A percentile compares a stretch with the other conserved stretches of the same genome.
These are phyloP conservation scores for Anisodus tanguticus DNA, from an alignment of 257 asterid genomes.

Conservation along the genomic window DNA sequence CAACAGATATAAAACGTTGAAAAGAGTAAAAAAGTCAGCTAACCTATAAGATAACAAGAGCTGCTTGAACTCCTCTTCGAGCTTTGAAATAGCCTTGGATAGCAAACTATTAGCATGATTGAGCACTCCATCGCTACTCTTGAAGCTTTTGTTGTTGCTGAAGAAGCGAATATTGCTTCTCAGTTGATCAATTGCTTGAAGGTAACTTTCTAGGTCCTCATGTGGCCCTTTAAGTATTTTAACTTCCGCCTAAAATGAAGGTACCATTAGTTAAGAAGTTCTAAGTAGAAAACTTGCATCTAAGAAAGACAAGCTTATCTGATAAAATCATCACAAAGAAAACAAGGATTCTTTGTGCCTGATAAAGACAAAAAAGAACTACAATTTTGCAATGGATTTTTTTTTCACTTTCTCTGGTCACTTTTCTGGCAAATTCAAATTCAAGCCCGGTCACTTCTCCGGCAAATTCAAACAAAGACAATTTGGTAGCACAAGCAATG, in stretches of 20 bases:
- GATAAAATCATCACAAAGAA: slow-evolving; percentile 2
- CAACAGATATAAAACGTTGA: neutral
- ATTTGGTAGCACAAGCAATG: slow-evolving; percentile 1
- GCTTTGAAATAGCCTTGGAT: slow-evolving; percentile 91
- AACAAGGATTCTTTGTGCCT: neutral
- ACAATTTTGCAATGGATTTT: neutral
- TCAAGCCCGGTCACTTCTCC: neutral
- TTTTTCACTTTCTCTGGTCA: neutral
- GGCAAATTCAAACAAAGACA: neutral
- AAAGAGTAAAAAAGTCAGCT: neutral
- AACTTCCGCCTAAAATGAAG: slow-evolving; percentile 76
- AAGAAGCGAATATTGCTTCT: slow-evolving; percentile 81
- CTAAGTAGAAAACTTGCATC: neutral
- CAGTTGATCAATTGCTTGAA: slow-evolving; percentile 90
- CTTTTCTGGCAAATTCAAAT: neutral
- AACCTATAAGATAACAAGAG: slow-evolving; percentile 85
- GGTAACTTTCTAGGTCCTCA: slow-evolving; percentile 95
- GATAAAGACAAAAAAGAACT: slow-evolving; percentile 7
- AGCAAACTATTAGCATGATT: slow-evolving; percentile 82
- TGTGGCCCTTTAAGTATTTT: slow-evolving; percentile 97
- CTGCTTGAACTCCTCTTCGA: slow-evolving; percentile 94
- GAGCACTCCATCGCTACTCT: slow-evolving; percentile 97
- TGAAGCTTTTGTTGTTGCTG: slow-evolving; percentile 89
- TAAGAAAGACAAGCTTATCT: slow-evolving; percentile 6
- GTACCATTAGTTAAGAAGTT: slow-evolving; percentile 6